Evolutionary conservation across 352 stramenopile genomes (phyloP).

Genomic region (Hyaloperonospora arabidopsidis): DNA sequence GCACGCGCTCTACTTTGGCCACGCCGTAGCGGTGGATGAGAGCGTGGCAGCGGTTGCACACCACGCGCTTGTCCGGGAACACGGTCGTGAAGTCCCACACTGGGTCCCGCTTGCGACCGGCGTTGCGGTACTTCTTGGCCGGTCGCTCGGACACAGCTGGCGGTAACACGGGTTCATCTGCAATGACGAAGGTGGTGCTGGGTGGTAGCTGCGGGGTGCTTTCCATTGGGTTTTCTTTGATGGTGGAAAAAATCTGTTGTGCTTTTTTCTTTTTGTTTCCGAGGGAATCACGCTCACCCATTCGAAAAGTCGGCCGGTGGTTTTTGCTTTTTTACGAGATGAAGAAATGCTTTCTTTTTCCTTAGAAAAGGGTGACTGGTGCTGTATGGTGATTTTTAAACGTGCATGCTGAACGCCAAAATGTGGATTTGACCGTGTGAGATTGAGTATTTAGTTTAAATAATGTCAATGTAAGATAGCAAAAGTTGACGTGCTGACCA

Average conservation of each 20-base stretch:
- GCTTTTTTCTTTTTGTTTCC: slow-evolving; percentile 2
- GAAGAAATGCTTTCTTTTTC: no score
- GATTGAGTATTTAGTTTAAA: no score
- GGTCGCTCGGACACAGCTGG: no score
- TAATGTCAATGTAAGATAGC: no score
- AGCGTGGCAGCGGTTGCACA: slow-evolving; percentile 53
- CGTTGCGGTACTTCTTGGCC: slow-evolving; percentile 30
- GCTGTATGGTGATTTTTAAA: no score
- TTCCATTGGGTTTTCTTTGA: slow-evolving; percentile 20
- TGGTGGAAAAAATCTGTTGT: slow-evolving; percentile 13
- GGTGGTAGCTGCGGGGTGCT: slow-evolving; percentile 9
- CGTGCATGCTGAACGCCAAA: no score
- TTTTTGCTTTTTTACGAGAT: no score
- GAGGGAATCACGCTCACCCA: no score
- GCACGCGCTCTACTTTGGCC: slow-evolving; percentile 65
- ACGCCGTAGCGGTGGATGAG: slow-evolving; percentile 63
- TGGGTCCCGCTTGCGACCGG: slow-evolving; percentile 40
- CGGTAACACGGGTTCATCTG: slow-evolving; percentile 9
- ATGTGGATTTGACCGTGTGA: no score
- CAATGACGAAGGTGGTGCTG: slow-evolving; percentile 9
- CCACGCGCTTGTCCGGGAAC: slow-evolving; percentile 43
- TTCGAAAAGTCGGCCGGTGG: no score
- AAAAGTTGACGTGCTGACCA: no score
- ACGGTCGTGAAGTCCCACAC: slow-evolving; percentile 59
- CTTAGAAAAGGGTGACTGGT: no score